Evolutionary conservation across 2,329 filamentous ascomycete genomes (phyloP), one percentile per base, ranked within the genome.

Genomic region (Fusarium sp.): DNA sequence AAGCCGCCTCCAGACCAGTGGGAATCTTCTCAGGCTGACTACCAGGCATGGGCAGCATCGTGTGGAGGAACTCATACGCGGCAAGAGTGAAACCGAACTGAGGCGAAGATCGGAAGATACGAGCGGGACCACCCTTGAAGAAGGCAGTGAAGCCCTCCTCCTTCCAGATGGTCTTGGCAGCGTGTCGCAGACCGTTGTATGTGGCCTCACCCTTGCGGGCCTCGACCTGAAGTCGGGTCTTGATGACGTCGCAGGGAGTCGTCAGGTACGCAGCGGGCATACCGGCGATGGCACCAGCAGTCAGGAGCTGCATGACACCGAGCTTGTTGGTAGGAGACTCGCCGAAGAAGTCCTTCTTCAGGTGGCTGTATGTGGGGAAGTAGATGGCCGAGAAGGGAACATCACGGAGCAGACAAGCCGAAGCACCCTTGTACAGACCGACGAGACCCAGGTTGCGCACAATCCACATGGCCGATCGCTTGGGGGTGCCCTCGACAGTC

Each of bases 381-480:
- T 99, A 99, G 81, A 99, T 99, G 79, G 95, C 95, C 22, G 96
- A 98, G 87, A 99, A 99, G 52, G 97, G 97, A 45, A 98, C 95
- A 83, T 99, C 97, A 77, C 97, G 95, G 74, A 98, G 90, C 79
- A 99, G 88, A 85, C 97, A 99, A 22, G 97, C 97, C 52, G 92
- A 95, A 22, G 96, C 97, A 72, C 97, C 97, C 89, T 98, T 98
- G 90, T 99, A 99, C 77, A 99, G 88, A 67, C 97, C 97, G 59
- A 97, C 88, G 58, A 99, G 90, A 88, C 97, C 97, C 72, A 99
- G 88, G 85, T 99, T 98, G 82, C 92, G 92, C 71, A 98, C 93
- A 78, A 99, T 98, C 97, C 97, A 99, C 87, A 98, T 94, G 67
- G 97, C 97, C 13, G 95, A 98, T 76, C 97, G 93, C 84, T 93